Conservation (phyloP, 495 filamentous ascomycete species). For the Aspergillus ellipticus region DNA sequence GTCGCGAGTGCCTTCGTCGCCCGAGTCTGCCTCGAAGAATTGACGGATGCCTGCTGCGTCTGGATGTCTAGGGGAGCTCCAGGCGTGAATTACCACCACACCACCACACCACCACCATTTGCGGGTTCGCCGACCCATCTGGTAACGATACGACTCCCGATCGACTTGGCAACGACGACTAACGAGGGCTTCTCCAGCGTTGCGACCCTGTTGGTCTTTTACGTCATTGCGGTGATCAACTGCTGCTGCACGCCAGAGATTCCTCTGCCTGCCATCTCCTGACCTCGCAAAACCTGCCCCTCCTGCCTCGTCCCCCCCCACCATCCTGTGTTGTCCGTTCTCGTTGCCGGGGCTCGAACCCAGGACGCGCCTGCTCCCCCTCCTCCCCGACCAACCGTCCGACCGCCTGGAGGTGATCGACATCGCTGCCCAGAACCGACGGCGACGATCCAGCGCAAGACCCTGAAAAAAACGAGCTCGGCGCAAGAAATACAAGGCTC, state of each 20-base stretch:
- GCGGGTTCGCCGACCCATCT: not conserved
- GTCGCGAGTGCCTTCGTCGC: not conserved
- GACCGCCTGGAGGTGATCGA: not conserved
- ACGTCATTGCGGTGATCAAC: constrained; percentile 15
- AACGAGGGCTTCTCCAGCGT: constrained; percentile 4
- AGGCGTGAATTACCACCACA: too few species aligned
- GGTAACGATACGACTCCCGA: not conserved
- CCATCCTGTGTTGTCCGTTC: constrained; percentile 3
- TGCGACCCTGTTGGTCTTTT: constrained; percentile 8
- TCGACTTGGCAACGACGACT: constrained; percentile 15
- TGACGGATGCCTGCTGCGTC: not conserved
- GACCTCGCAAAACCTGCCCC: not conserved
- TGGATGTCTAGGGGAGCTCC: not conserved
- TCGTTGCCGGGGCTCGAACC: constrained; percentile 8
- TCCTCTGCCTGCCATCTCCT: not conserved
- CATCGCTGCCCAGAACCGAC: constrained; percentile 15
- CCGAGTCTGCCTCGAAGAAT: not conserved
- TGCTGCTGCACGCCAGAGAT: constrained; percentile 2
- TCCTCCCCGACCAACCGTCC: constrained; percentile 2
- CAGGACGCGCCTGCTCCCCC: not conserved
- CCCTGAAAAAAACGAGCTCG: not conserved
- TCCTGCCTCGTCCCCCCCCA: not conserved
- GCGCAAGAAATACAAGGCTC: not conserved
- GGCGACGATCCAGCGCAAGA: not conserved
- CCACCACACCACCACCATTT: not conserved